Evolutionary conservation across 2,329 filamentous ascomycete species (phyloP).

Genomic region (Colletotrichum sp.): DNA sequence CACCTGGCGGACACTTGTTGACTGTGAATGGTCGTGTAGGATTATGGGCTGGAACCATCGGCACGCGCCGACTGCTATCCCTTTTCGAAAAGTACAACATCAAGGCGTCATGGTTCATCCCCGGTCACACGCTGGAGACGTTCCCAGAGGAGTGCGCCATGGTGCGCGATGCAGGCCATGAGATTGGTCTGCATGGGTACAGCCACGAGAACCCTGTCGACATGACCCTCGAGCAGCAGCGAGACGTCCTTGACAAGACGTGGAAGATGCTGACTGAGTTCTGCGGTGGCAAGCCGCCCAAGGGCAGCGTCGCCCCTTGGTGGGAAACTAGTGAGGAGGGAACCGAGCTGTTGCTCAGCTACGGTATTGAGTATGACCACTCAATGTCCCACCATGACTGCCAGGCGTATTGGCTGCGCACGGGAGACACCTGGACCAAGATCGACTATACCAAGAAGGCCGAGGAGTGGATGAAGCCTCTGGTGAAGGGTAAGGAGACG

Average conservation of each 20-base stretch:
- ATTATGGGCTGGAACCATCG: slow-evolving; percentile 72
- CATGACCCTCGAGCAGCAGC: slow-evolving; percentile 78
- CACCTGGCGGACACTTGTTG: not conserved
- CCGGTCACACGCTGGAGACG: slow-evolving; percentile 52
- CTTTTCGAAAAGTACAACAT: slow-evolving; percentile 77
- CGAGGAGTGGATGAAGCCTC: slow-evolving; percentile 70
- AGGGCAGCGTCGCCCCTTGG: slow-evolving; percentile 75
- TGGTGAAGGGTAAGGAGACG: slow-evolving; percentile 63
- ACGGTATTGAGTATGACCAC: slow-evolving; percentile 75
- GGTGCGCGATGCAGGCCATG: slow-evolving; percentile 50
- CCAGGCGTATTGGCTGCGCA: slow-evolving; percentile 67
- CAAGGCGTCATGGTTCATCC: slow-evolving; percentile 63
- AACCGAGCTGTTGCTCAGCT: slow-evolving; percentile 67
- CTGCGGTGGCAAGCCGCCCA: slow-evolving; percentile 68
- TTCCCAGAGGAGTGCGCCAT: slow-evolving; percentile 50
- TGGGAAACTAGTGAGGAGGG: slow-evolving; percentile 77
- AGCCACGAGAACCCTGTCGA: slow-evolving; percentile 75
- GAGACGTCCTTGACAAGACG: slow-evolving; percentile 77
- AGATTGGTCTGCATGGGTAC: slow-evolving; percentile 69
- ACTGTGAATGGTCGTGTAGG: slow-evolving; percentile 35
- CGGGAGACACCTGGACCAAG: slow-evolving; percentile 69
- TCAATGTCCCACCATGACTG: slow-evolving; percentile 71
- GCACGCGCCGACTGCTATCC: slow-evolving; percentile 69
- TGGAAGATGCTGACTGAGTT: slow-evolving; percentile 75
- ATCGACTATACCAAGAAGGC: slow-evolving; percentile 70